Conservation (phyloP, 2,329 filamentous ascomycete species). For the Neospermospora avenae region DNA sequence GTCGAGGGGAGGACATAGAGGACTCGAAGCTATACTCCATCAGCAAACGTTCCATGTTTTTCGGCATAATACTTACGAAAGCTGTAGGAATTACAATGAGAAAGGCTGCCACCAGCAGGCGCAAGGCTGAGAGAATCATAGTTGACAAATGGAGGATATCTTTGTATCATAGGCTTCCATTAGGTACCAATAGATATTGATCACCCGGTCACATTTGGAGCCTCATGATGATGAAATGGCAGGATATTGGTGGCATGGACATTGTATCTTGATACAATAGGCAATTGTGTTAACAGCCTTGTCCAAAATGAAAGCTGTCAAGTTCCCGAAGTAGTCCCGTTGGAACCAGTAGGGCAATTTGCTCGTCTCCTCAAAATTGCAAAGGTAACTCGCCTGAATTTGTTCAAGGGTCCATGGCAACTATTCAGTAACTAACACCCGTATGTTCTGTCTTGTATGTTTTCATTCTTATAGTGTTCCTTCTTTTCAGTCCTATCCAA, state of each 20-base stretch:
- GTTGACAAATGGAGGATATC: too few species aligned
- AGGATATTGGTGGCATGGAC: neutral
- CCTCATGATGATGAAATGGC: neutral
- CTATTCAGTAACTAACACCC: too few species aligned
- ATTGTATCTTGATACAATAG: neutral
- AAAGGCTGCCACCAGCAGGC: conserved; percentile 22
- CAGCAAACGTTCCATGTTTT: neutral
- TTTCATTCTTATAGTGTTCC: too few species aligned
- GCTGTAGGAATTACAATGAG: conserved; percentile 25
- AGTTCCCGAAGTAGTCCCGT: neutral
- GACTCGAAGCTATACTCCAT: conserved; percentile 29
- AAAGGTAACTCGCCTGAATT: too few species aligned
- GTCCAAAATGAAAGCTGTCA: neutral
- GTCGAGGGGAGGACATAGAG: conserved; percentile 30
- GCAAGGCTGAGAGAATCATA: conserved; percentile 25
- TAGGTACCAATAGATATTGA: too few species aligned
- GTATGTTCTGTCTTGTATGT: too few species aligned
- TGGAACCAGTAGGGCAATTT: neutral
- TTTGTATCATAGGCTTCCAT: too few species aligned
- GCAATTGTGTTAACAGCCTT: neutral
- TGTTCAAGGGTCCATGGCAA: too few species aligned
- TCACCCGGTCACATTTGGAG: too few species aligned
- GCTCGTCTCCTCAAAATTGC: too few species aligned
- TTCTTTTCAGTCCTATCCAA: too few species aligned
- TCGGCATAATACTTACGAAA: conserved; percentile 25